phyloP scores from a whole-genome alignment of 164 flowering plant genomes.

The Brasenia schreberi region DNA sequence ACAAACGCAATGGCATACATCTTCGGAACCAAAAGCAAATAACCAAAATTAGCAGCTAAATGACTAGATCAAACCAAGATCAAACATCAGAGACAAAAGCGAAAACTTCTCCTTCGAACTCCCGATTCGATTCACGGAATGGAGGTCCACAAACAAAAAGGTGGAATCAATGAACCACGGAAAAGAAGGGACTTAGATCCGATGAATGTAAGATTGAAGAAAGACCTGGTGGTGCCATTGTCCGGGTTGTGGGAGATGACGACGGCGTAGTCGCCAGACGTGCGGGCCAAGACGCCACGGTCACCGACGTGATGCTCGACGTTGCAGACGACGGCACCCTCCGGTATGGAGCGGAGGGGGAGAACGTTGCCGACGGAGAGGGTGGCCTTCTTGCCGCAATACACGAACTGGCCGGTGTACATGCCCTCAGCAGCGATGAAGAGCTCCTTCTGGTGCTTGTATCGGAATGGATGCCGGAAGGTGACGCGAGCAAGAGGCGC shows the following conservation, averaged over 20 bases:
- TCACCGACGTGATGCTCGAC: constrained; percentile 55
- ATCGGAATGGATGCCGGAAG: constrained; percentile 47
- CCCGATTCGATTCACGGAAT: too few relatives aligned
- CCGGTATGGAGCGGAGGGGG: constrained; percentile 43
- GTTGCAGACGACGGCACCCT: constrained; percentile 54
- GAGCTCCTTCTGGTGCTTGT: constrained; percentile 54
- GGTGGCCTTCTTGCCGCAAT: constrained; percentile 50
- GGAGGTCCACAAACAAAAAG: neutral
- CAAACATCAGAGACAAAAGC: neutral
- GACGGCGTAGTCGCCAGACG: constrained; percentile 44
- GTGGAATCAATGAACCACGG: neutral
- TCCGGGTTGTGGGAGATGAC: constrained; percentile 49
- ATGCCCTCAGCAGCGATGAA: constrained; percentile 54
- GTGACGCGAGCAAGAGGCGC: constrained; percentile 43
- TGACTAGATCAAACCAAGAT: neutral
- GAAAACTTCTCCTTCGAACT: neutral
- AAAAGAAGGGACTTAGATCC: neutral
- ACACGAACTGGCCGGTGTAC: constrained; percentile 47
- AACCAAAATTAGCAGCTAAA: too few relatives aligned
- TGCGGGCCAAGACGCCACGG: constrained; percentile 40
- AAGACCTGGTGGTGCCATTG: constrained; percentile 37
- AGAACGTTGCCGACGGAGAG: constrained; percentile 44
- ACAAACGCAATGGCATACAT: too few relatives aligned
- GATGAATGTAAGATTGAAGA: too few relatives aligned
- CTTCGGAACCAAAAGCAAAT: too few relatives aligned